Evolutionary conservation across 495 filamentous ascomycete genomes (phyloP).

Genomic region (Pseudomonodictys pantanalensis): DNA sequence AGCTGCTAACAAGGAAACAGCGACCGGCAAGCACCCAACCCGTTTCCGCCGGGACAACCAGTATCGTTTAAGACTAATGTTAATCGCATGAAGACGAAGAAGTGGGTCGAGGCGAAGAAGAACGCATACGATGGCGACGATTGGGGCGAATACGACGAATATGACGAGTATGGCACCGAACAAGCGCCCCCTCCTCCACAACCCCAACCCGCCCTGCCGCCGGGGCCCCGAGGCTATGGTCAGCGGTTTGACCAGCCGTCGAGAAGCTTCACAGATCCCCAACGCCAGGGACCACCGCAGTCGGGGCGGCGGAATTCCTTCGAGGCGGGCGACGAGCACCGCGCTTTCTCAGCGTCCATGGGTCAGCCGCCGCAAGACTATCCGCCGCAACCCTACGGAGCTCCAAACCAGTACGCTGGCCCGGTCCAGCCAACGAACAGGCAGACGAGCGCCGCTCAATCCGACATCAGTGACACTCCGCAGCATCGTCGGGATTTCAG

Average conservation of each 20-base stretch:
- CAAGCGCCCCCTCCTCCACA: conserved; percentile 51
- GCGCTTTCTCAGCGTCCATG: conserved; percentile 32
- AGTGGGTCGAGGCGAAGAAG: conserved; percentile 89
- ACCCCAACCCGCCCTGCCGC: conserved; percentile 21
- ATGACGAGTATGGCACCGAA: conserved; percentile 64
- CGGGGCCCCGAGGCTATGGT: conserved; percentile 38
- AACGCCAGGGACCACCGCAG: conserved; percentile 28
- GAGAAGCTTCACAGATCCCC: conserved; percentile 36
- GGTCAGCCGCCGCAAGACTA: conserved; percentile 1
- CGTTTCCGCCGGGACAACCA: conserved; percentile 43
- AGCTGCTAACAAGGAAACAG: conserved; percentile 23
- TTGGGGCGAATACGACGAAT: conserved; percentile 83
- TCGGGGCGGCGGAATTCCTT: conserved; percentile 45
- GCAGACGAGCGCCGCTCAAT: conserved; percentile 29
- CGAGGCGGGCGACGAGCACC: conserved; percentile 48
- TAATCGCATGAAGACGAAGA: conserved; percentile 84
- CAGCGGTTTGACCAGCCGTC: conserved; percentile 31
- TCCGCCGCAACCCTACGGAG: conserved; percentile 8
- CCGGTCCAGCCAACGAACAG: conserved; percentile 5
- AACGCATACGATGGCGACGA: conserved; percentile 90
- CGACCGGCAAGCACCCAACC: conserved; percentile 34
- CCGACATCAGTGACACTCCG: conserved; percentile 32
- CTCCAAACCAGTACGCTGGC: not conserved
- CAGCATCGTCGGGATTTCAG: conserved; percentile 41
- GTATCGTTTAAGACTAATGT: conserved; percentile 74